phyloP scores from a whole-genome alignment of 768 basidiomycete genomes.

The Tulasnella sp. region DNA sequence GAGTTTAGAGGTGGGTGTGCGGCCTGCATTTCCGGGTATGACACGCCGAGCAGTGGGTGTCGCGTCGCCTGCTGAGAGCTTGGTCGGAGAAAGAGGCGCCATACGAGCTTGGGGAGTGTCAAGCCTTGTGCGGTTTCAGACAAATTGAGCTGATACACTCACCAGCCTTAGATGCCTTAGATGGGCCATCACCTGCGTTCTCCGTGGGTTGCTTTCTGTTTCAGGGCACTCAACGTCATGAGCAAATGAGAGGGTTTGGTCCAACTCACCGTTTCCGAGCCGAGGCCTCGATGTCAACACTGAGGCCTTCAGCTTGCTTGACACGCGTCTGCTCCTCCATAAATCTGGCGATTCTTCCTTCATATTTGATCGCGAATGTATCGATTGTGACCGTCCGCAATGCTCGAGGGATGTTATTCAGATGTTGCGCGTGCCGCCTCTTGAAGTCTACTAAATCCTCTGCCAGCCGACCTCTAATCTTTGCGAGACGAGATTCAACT shows the following conservation, averaged over 20 bases:
- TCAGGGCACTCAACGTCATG: background rate
- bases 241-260: too few species aligned
- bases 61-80: background rate
- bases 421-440: conserved; percentile 6
- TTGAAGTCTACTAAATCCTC: conserved; percentile 12
- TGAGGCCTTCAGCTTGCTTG: conserved; percentile 8
- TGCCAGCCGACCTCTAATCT: background rate
- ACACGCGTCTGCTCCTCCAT: conserved; percentile 10
- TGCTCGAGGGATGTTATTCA: conserved; percentile 15
- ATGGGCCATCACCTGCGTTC: background rate
- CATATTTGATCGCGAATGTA: conserved; percentile 17
- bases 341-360: conserved; percentile 10
- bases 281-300: conserved; percentile 14
- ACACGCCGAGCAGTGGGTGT: background rate
- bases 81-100: conserved; percentile 1
- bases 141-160: too few species aligned
- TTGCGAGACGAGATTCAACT: conserved; percentile 14
- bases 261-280: conserved; percentile 14
- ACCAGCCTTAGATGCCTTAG: conserved; percentile 3
- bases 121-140: background rate
- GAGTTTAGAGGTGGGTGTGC: background rate
- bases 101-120: conserved; percentile 2
- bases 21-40: background rate
- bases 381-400: conserved; percentile 16
- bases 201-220: conserved; percentile 8